A percentile compares a stretch with the other conserved stretches of the same genome.
Evolutionary conservation across 495 filamentous ascomycete genomes (phyloP).

Genomic region (Penicillium cataractarum): DNA sequence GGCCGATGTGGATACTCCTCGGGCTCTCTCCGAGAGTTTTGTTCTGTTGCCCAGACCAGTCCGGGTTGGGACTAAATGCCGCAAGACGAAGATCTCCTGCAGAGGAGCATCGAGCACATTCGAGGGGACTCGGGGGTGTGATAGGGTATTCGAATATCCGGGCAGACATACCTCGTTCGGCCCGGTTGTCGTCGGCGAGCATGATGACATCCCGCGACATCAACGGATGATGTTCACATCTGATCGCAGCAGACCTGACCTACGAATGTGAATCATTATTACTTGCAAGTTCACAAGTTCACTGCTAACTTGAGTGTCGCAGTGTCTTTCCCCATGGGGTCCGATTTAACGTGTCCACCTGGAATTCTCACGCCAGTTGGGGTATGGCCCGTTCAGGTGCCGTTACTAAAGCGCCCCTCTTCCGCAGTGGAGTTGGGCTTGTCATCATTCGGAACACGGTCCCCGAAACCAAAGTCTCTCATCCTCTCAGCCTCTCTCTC

Average conservation of each 20-base stretch:
- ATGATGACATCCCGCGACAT: conserved; percentile 17
- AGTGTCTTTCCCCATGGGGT: conserved; percentile 14
- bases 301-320: not conserved
- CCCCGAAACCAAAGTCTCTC: not conserved
- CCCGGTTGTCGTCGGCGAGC: conserved; percentile 8
- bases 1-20: conserved; percentile 5
- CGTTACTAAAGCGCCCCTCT: not conserved
- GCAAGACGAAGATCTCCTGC: not conserved
- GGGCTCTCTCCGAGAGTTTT: conserved; percentile 21
- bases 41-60: not conserved
- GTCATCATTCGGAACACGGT: conserved; percentile 12
- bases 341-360: not conserved
- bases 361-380: conserved; percentile 2
- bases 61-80: conserved; percentile 7
- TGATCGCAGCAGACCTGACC: not conserved
- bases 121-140: not conserved
- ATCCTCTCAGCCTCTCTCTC: not conserved
- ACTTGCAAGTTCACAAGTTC: not conserved
- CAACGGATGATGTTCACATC: conserved; percentile 9
- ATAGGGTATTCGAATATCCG: conserved; percentile 10
- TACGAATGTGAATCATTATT: not conserved
- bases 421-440: not conserved
- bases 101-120: not conserved
- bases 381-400: not conserved
- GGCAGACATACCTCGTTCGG: conserved; percentile 1